Conservation (phyloP, 345 rosid genomes). For the Sonneratia alba region DNA sequence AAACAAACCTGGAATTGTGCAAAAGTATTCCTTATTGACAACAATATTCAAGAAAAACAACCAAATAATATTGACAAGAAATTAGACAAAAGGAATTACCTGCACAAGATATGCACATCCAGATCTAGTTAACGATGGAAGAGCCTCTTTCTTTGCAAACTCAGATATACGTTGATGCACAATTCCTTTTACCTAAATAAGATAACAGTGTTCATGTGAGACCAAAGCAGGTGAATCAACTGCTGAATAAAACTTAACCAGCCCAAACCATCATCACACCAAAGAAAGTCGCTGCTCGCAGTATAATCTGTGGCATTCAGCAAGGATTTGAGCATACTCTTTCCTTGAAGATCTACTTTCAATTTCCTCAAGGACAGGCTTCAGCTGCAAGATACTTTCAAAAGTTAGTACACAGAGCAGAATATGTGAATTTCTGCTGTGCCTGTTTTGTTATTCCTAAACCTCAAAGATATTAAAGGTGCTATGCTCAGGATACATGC, state of each 20-base stretch:
- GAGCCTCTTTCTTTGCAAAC: slow-evolving; percentile 78
- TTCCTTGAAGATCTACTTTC: slow-evolving; percentile 91
- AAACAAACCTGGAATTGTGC: background rate
- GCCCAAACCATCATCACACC: slow-evolving; percentile 34
- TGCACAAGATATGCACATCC: slow-evolving; percentile 96
- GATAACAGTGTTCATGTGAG: background rate
- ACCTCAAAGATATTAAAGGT: background rate
- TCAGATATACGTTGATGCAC: slow-evolving; percentile 84
- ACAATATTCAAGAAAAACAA: background rate
- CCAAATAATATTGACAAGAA: background rate
- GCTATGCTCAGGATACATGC: background rate
- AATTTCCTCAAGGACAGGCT: slow-evolving; percentile 78
- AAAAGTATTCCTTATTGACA: background rate
- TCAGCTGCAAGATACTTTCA: slow-evolving; percentile 49
- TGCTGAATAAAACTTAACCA: slow-evolving; percentile 2
- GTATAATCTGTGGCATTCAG: slow-evolving; percentile 86
- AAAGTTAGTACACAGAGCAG: background rate
- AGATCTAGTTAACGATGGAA: slow-evolving; percentile 90
- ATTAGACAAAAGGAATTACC: slow-evolving; percentile 29
- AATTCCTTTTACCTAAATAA: slow-evolving; percentile 65
- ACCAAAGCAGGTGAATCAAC: slow-evolving; percentile 7
- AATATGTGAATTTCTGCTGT: background rate
- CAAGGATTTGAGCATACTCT: slow-evolving; percentile 71
- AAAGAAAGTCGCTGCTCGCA: slow-evolving; percentile 91
- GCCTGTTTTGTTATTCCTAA: background rate